Base-by-base conservation (phyloP, 306 rosid species). In the Vigna trinervia region DNA sequence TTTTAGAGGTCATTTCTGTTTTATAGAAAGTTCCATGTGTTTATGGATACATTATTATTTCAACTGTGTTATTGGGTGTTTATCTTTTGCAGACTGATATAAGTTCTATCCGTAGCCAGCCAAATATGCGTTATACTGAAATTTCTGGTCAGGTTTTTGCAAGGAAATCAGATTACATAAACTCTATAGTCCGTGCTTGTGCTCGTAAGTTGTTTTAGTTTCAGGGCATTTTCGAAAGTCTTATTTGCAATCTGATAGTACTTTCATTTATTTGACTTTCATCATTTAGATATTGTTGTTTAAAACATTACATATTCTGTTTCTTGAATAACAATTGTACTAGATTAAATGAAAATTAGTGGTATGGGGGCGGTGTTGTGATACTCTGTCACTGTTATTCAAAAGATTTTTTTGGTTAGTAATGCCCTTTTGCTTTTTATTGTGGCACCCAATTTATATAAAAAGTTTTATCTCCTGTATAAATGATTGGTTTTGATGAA, bases 141-240 rank as follows among this genome's bases (percentile, higher is more conserved):
- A 58, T 45, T 81, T 34, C 95, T 15, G 98, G 98, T 69, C 89
- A 78, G 84, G 88, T 92, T 84, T 94, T 94, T 82, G 82, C 88
- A 30, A 89, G 88, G 86, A 94, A 94, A 89, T 81, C 87, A 19
- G 96, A 94, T 87, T 94, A 90, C 74, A 73, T 92, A 72, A 83
- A 92, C 77, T 84, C 93, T 65, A 85, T 94, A 78, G 95, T 94
- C 82, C 93, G 96, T 69, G 96, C 96, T 85, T 94, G 96, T 89
- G 97, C 98, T 82, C 96, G 98, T 94, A 90, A 94, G 98, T 92
- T 71, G 58, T 47, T 46, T 26, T 20, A 77, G 17, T 74, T 78
- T 74, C 47, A 32, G 71, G 32, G 34, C 83, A 66, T 59, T 82
- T 75, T 52, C 62, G 20, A 61, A 79, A 78, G 65, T 82, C 23